These are phyloP conservation scores for Castanea mollissima DNA, from an alignment of 306 rosid genomes.

Conservation along the genomic window DNA sequence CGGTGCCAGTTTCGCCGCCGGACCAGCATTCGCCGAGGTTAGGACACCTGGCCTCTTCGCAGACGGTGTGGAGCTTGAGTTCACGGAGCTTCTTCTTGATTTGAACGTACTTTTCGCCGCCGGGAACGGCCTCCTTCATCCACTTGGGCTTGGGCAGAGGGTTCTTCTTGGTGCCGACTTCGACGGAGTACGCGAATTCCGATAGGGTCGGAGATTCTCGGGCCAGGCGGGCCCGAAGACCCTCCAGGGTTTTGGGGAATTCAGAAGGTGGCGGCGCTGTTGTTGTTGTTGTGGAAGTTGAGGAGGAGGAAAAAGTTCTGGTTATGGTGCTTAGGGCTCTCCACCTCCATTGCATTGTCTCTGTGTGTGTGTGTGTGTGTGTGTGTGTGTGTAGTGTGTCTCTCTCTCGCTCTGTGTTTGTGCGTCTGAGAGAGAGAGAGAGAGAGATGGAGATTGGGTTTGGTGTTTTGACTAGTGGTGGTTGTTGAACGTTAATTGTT, in stretches of 20 bases:
- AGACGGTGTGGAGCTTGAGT: constrained; percentile 94
- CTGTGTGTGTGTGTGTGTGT: too few species aligned
- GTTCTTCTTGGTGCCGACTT: constrained; percentile 98
- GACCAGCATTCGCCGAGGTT: constrained; percentile 99
- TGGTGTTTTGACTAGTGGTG: not conserved
- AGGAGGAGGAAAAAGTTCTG: constrained; percentile 50
- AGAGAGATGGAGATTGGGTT: constrained; percentile 3
- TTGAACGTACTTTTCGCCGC: constrained; percentile 93
- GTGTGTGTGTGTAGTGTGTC: not conserved
- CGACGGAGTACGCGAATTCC: constrained; percentile 74
- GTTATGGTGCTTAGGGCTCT: constrained; percentile 31
- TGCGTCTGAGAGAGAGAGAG: not conserved
- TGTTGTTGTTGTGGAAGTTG: constrained; percentile 25
- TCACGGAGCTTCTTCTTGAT: constrained; percentile 94
- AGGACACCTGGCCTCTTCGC: constrained; percentile 95
- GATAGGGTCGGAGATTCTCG: constrained; percentile 63
- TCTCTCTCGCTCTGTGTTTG: not conserved
- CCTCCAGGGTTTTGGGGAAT: constrained; percentile 64
- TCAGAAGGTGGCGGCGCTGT: constrained; percentile 8
- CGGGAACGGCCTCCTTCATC: constrained; percentile 97
- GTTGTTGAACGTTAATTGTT: too few species aligned
- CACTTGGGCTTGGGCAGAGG: constrained; percentile 95
- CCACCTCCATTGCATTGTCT: constrained; percentile 43
- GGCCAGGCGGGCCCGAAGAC: constrained; percentile 81
- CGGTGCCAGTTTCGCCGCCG: constrained; percentile 98